These are phyloP conservation scores for Entamoeba histolytica DNA, from an alignment of 208 protist genomes.

Conservation along the genomic window DNA sequence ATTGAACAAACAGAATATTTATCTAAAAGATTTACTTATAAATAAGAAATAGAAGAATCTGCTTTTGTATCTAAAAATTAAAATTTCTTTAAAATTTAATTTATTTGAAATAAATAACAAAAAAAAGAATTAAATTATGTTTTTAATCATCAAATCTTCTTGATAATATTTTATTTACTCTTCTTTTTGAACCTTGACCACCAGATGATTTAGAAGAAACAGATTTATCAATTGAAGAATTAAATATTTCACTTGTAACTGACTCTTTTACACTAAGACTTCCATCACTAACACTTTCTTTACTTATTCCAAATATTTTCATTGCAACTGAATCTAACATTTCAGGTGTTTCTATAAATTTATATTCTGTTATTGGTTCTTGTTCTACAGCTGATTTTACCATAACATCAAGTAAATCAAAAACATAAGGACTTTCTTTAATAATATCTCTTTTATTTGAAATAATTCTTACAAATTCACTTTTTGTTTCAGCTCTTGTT, in stretches of 20 bases:
- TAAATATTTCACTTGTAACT: neutral
- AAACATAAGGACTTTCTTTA: neutral
- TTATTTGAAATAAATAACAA: too few relatives aligned
- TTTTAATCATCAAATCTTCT: too few relatives aligned
- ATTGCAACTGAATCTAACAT: neutral
- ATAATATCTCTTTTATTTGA: neutral
- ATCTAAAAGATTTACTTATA: neutral
- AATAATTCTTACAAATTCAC: neutral
- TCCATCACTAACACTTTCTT: neutral
- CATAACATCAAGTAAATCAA: neutral
- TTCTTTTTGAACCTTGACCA: neutral
- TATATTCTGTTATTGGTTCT: neutral
- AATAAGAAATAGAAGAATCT: too few relatives aligned
- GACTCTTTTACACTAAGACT: neutral
- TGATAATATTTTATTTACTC: too few relatives aligned
- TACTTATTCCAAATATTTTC: neutral
- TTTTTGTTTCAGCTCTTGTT: neutral
- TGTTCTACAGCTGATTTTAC: neutral
- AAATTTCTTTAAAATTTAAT: too few relatives aligned
- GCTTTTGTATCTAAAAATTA: too few relatives aligned
- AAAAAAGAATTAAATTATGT: too few relatives aligned
- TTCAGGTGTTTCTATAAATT: neutral
- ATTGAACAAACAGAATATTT: neutral
- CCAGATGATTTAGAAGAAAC: neutral
- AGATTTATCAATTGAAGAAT: neutral